Evolutionary conservation across 805 yeast species (phyloP), one percentile per base, ranked within the genome.

Genomic region (Spathaspora arborariae): DNA sequence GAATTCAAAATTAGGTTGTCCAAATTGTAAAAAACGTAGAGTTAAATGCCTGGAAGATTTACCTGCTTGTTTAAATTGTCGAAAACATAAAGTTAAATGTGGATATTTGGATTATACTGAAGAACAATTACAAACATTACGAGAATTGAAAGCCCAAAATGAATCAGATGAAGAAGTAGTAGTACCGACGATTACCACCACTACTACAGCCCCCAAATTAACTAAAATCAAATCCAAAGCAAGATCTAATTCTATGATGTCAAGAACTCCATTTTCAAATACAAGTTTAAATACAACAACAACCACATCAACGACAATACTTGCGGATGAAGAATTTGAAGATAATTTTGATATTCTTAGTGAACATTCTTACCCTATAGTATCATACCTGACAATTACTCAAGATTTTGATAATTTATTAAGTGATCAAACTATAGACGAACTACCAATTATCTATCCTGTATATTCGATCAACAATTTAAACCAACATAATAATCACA

Each of bases 1-100:
- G 62, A 58, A 72, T 63, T 50, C 63, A 59, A 60, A 72, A 45
- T 59, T 63, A 8, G 82, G 82, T 5, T 78, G 82, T 50, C 63
- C 70, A 18, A 74, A 75, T 26, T 78, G 81, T 59, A 76, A 76
- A 55, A 63, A 63, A 44, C 61, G 82, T 42, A 61, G 79, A 41
- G 80, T 78, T 50, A 77, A 77, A 56, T 78, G 82, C 50, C 53
- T 63, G 20, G 75, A 70, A 45, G 68, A 69, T 37, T 55, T 70
- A 20, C 76, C 76, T 1, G 56, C 59, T 41, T 70, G 76, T 47
- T 39, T 54, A 45, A 70, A 70, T 51, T 70, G 76, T 55, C 52
- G 68, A 43, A 70, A 70, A 46, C 75, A 70, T 51, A 62, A 65
- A 44, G 66, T 62, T 3, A 60, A 56, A 44, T 70, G 76, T 56